Evolutionary conservation across 257 asterid genomes (phyloP).

Genomic region (Anisodus tanguticus): DNA sequence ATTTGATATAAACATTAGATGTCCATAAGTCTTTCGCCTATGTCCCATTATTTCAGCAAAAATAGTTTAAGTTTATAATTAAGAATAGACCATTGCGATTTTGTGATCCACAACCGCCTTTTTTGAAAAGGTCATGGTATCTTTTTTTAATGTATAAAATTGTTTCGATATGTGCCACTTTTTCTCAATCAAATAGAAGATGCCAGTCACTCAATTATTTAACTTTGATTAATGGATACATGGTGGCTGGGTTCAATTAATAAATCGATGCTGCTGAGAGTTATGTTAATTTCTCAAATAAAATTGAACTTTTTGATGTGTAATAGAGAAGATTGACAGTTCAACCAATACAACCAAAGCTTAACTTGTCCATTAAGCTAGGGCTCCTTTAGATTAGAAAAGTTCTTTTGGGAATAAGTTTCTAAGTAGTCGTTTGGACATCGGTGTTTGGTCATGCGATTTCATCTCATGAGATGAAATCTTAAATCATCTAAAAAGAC

Average conservation of each 20-base stretch:
- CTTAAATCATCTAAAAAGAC: too few species aligned
- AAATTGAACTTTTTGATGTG: neutral
- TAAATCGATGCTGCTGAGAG: neutral
- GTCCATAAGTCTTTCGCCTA: neutral
- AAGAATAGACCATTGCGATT: neutral
- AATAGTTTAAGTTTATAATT: neutral
- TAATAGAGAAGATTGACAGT: neutral
- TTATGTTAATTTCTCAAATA: neutral
- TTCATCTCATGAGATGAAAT: too few species aligned
- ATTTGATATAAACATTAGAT: too few species aligned
- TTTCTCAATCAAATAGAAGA: slow-evolving; percentile 6
- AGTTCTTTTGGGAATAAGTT: neutral
- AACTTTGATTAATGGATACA: slow-evolving; percentile 12
- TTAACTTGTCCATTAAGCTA: neutral
- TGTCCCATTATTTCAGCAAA: neutral
- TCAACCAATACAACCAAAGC: neutral
- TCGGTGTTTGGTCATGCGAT: too few species aligned
- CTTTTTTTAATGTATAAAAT: neutral
- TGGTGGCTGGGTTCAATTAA: neutral
- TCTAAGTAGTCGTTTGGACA: too few species aligned
- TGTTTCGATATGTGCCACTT: neutral
- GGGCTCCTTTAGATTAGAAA: neutral
- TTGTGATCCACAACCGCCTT: neutral
- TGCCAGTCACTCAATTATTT: slow-evolving; percentile 13
- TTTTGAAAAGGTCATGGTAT: neutral